Evolutionary conservation across 495 filamentous ascomycete species (phyloP), one percentile per base, ranked within the genome.

Genomic region (Apiosordaria backusii): DNA sequence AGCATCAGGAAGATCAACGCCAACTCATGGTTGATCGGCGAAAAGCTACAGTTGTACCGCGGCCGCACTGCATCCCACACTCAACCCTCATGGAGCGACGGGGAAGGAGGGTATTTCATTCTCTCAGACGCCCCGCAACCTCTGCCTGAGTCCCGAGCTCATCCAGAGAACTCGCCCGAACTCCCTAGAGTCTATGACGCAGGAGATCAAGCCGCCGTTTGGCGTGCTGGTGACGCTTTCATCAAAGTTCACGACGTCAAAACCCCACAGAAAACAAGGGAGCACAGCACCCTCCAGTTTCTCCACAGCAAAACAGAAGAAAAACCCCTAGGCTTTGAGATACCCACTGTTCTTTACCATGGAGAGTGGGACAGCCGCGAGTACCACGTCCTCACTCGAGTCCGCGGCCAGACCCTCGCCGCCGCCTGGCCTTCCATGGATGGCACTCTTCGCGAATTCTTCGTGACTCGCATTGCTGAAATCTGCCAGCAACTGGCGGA

Each of bases 201-300:
- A 16, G 68, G 61, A 4, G 55, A 64, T 50, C 57, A 27, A 10
- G 24, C 68, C 3, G 68, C 68, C 3, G 65, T 70, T 9, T 70
- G 64, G 68, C 61, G 61, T 18, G 68, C 62, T 1, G 68, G 68
- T 0, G 65, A 67, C 24, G 64, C 65, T 18, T 70, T 70, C 25
- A 62, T 70, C 65, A 67, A 70, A 25, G 58, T 53, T 1, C 57
- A 55, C 18, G 26, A 61, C 57, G n/a, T 64, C 13, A 0, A 5
- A 0, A 15, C 10, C 2, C 63, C 64, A 4, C 3, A 22, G 5
- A n/a, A 35, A 1, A 70, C 64, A 5, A n/a, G 50, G 3, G 65
- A 70, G 62, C 61, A 67, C 25, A 53, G 57, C 40, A 70, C 68
- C 0, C 68, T 70, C 15, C 50, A 65, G 35, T 70, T 67, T 23